Base-by-base conservation (phyloP, 345 rosid genomes). In the Bruguiera parviflora region DNA sequence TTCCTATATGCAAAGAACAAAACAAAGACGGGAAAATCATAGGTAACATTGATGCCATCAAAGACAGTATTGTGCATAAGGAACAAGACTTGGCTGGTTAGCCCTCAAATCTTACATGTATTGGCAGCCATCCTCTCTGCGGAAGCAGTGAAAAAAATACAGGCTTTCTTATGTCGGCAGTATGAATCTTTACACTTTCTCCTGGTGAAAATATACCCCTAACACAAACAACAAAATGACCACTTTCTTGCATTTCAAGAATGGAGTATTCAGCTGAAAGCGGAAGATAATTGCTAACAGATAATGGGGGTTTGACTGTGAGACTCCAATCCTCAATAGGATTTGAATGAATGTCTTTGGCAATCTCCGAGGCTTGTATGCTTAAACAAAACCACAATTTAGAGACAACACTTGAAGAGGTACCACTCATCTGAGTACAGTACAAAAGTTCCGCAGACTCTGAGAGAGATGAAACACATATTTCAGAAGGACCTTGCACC, bases 241-340 rank as follows among this genome's bases (percentile, higher is more conserved):
- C 96, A 75, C 75, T 82, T 32, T 78, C 75, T 82, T 79, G 92
- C 89, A 65, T 82, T 82, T 92, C 92, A 68, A 87, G 84, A 46
- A 95, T 80, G 69, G 96, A 84, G 73, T 84, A 95, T 77, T 90
- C 96, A 73, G 93, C 89, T 39, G 74, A 79, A 82, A 92, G 85
- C 56, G 97, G 99, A 82, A 95, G 99, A 79, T 80, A 87, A 72
- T 83, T 89, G 78, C 88, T 72, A 71, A 95, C 75, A 60, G 88
- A 88, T 60, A 95, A 78, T 25, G 99, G 99, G 51, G 99, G 76
- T 76, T 90, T 95, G 68, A 95, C 75, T 72, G 84, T 88, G 75
- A 95, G 80, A 75, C 67, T 82, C 99, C 99, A 95, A 78, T 95
- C 99, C 76, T 89, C 85, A 77, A 92, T 92, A 39, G 96, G 91